Percentiles rank a stretch among this genome's conserved stretches.
Evolutionary conservation across 2,329 filamentous ascomycete species (phyloP).

Genomic region (Domatiomyces globalis): DNA sequence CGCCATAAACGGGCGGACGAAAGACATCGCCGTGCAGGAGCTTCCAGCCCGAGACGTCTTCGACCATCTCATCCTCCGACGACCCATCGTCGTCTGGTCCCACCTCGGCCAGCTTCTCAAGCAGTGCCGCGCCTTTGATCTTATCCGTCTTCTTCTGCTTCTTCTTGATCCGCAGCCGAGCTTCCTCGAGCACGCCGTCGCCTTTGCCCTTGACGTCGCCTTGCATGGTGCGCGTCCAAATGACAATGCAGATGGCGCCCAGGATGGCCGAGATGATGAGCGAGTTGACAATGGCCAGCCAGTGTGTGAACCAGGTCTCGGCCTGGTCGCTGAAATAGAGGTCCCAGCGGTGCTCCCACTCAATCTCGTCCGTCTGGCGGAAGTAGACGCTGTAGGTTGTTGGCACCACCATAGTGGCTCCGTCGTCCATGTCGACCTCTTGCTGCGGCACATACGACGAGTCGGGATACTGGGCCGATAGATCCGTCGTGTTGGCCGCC

Average conservation of each 20-base stretch:
- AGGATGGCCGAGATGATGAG: slow-evolving; percentile 68
- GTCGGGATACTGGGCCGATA: slow-evolving; percentile 41
- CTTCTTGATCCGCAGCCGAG: slow-evolving; percentile 43
- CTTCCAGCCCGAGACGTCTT: slow-evolving; percentile 81
- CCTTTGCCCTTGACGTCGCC: slow-evolving; percentile 64
- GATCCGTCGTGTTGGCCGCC: slow-evolving; percentile 35
- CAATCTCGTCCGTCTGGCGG: slow-evolving; percentile 62
- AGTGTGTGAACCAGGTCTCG: slow-evolving; percentile 68
- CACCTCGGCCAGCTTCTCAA: slow-evolving; percentile 42
- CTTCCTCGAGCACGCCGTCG: slow-evolving; percentile 52
- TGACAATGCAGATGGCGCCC: slow-evolving; percentile 66
- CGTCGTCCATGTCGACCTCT: slow-evolving; percentile 46
- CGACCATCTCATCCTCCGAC: slow-evolving; percentile 58
- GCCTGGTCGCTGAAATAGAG: slow-evolving; percentile 81
- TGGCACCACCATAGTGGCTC: slow-evolving; percentile 55
- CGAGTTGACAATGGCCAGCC: slow-evolving; percentile 79
- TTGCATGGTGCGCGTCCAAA: slow-evolving; percentile 62
- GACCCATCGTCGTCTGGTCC: slow-evolving; percentile 36
- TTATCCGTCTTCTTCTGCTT: slow-evolving; percentile 27
- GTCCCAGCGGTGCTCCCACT: slow-evolving; percentile 78
- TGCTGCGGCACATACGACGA: slow-evolving; percentile 46
- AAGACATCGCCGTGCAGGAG: slow-evolving; percentile 80
- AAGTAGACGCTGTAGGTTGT: slow-evolving; percentile 88
- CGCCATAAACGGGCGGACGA: slow-evolving; percentile 54
- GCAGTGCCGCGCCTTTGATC: slow-evolving; percentile 37